Conservation (phyloP, 202 grass and related monocot species). For the Cymbopogon flexuosus region DNA sequence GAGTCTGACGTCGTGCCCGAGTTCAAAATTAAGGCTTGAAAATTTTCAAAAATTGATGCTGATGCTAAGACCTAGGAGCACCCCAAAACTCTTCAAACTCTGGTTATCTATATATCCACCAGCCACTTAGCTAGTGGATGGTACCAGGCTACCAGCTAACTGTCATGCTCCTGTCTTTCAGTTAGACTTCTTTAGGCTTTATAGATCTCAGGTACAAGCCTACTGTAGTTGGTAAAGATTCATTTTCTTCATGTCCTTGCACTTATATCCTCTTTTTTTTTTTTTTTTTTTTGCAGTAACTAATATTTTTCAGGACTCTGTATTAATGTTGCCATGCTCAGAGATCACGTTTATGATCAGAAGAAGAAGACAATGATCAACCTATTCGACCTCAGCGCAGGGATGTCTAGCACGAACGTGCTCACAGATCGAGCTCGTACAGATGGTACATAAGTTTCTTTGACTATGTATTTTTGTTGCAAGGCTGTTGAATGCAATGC, state of each 20-base stretch:
- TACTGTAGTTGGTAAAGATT: constrained; percentile 19
- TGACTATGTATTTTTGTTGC: background rate
- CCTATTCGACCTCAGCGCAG: constrained; percentile 50
- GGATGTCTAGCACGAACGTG: constrained; percentile 53
- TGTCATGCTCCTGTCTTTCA: constrained; percentile 13
- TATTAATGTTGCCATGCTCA: constrained; percentile 2
- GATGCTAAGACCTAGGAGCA: background rate
- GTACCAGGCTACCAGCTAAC: constrained; percentile 13
- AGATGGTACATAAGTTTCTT: constrained; percentile 48
- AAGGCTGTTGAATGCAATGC: constrained; percentile 18
- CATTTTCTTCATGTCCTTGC: background rate
- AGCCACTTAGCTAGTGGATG: background rate
- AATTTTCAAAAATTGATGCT: background rate
- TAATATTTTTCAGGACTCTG: constrained; percentile 26
- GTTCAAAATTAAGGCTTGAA: constrained; percentile 41
- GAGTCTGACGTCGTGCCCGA: background rate
- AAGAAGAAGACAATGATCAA: constrained; percentile 55
- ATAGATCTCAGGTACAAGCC: constrained; percentile 21
- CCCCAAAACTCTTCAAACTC: background rate
- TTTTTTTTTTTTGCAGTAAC: background rate
- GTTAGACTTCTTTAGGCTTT: constrained; percentile 24
- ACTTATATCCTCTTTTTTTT: background rate
- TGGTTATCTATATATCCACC: background rate
- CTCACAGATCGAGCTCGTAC: constrained; percentile 33
- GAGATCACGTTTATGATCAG: constrained; percentile 24